Percentiles rank a stretch among this genome's conserved stretches.
Conservation (phyloP, 768 basidiomycete species). For the Arthromyces matolae region DNA sequence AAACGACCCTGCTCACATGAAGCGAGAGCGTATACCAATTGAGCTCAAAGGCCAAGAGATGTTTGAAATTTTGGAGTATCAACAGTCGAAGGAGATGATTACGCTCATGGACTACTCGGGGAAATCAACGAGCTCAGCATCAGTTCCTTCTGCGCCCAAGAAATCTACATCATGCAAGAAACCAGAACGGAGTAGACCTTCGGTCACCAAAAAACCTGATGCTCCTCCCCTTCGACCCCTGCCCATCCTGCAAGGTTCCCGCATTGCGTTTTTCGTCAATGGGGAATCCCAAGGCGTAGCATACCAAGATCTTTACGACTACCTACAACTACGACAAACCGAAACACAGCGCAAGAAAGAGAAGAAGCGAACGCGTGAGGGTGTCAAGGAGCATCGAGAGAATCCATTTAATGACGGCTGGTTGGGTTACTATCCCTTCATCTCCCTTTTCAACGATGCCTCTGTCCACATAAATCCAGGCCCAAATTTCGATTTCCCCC, state of each 20-base stretch:
- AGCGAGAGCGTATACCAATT: conserved; percentile 89
- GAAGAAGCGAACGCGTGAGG: conserved; percentile 59
- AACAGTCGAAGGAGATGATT: conserved; percentile 88
- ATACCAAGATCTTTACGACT: conserved; percentile 87
- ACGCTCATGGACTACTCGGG: conserved; percentile 76
- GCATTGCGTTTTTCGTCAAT: conserved; percentile 88
- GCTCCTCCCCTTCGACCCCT: conserved; percentile 54
- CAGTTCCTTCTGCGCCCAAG: conserved; percentile 58
- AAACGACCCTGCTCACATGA: conserved; percentile 77
- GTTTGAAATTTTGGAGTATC: conserved; percentile 91
- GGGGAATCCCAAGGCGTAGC: conserved; percentile 82
- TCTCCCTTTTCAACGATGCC: conserved; percentile 90
- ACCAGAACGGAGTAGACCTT: conserved; percentile 52
- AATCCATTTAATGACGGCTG: conserved; percentile 93
- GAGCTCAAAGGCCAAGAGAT: conserved; percentile 96
- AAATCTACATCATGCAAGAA: conserved; percentile 68
- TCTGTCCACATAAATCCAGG: conserved; percentile 84
- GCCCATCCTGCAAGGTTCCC: conserved; percentile 66
- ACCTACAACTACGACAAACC: conserved; percentile 71
- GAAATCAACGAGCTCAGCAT: conserved; percentile 52
- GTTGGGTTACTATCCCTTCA: conserved; percentile 92
- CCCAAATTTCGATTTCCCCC: conserved; percentile 78
- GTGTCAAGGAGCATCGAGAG: conserved; percentile 71
- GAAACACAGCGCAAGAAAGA: conserved; percentile 61
- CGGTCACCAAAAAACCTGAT: conserved; percentile 32